Base-by-base conservation (phyloP, 345 rosid species). In the Psidium guajava region DNA sequence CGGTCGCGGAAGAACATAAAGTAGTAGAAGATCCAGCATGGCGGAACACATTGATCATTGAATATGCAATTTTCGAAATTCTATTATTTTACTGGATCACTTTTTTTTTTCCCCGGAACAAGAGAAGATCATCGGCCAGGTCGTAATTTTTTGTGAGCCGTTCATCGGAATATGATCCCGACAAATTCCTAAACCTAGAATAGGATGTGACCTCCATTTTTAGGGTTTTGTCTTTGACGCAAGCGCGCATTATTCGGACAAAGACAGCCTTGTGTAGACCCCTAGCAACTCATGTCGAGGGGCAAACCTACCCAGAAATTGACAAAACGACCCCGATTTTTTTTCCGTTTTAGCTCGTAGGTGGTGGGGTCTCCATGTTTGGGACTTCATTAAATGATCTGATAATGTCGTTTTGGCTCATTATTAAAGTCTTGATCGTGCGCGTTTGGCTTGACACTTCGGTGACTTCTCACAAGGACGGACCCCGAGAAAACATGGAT, bases 71-170 rank as follows among this genome's bases (percentile, higher is more conserved):
- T 36, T 36, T 36, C 4, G 40, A 36, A 36, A 36, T 36, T 36
- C 2, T 36, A 36, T 36, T 36, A 36, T 36, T 36, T 36, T 36
- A 36, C 2, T 36, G 4, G 40, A 36, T 36, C 4, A 36, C 4
- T 36, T 36, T 36, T 36, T 36, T 36, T 4, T 4, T n/a, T n/a
- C n/a, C n/a, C n/a, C n/a, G n/a, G 40, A 36, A 36, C 40, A 36
- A 36, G 40, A 36, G 40, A 36, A 42, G 0, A 36, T 20, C 40
- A 4, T 32, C 0, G 9, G 13, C 36, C 13, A 18, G 0, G 18
- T 69, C 47, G 3, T 21, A 8, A 0, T n/a, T 36, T 69, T 32
- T 21, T 3, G 20, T 36, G 5, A 61, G 74, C 10, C 16, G 3
- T 3, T 28, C 21, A 1, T 49, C 51, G 12, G 13, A 49, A 49